Evolutionary conservation across 139 green algal genomes (phyloP).

Genomic region (Desmodesmus armatus): DNA sequence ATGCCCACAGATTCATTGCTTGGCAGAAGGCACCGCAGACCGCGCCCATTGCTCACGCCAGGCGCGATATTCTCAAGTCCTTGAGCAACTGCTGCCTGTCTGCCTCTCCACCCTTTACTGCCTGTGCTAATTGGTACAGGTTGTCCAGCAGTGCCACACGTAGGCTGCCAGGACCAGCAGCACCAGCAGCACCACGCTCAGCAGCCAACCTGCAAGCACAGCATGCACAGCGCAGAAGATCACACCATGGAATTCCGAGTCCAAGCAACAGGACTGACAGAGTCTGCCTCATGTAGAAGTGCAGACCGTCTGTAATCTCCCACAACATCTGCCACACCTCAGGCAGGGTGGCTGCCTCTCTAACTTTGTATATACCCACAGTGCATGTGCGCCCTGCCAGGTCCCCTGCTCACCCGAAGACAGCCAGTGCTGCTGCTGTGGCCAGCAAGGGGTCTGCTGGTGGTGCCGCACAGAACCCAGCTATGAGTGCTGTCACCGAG

Average conservation of each 20-base stretch:
- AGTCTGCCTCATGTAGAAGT: too few species aligned
- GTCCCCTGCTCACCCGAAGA: constrained; percentile 87
- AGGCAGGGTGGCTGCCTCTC: too few species aligned
- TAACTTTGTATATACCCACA: too few species aligned
- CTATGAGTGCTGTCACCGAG: constrained; percentile 82
- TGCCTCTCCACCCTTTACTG: constrained; percentile 1
- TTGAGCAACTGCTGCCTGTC: constrained; percentile 25
- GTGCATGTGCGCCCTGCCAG: too few species aligned
- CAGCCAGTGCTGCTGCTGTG: constrained; percentile 70
- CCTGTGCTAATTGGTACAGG: constrained; percentile 52
- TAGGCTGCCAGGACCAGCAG: constrained; percentile 70
- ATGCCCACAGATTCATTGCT: neutral
- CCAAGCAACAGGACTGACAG: neutral
- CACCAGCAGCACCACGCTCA: constrained; percentile 35
- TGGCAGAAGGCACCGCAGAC: too few species aligned
- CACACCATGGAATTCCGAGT: neutral
- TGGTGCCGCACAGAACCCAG: constrained; percentile 71
- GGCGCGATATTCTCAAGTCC: too few species aligned
- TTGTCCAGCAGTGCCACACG: constrained; percentile 71
- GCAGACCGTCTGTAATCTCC: too few species aligned
- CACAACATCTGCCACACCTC: too few species aligned
- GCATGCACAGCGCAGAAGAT: neutral
- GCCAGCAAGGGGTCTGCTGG: constrained; percentile 55
- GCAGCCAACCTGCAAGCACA: constrained; percentile 50
- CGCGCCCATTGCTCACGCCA: too few species aligned